Base-by-base conservation (phyloP, 2,329 filamentous ascomycete species). In the Colletotrichum sidae region DNA sequence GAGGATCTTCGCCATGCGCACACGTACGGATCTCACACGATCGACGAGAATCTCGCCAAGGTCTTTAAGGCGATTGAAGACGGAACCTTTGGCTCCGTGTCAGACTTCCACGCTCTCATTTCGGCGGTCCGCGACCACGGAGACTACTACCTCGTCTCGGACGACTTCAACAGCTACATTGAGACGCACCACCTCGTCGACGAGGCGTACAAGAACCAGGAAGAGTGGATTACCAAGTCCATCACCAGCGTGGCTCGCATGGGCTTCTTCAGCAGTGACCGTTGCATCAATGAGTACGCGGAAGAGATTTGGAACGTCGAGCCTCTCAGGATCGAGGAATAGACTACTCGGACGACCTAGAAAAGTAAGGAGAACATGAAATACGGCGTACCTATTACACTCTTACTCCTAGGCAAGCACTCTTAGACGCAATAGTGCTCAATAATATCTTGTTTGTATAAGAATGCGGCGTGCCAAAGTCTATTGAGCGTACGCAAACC, bases 301-400 rank as follows among this genome's bases (percentile, higher is more conserved):
- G 95, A 99, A 78, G 90, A 86, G 69, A 97, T 99, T 77, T 99
- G 96, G 96, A 98, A 98, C 75, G 84, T 97, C 44, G 95, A 98
- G 83, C 94, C 95, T 35, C 77, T 96, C 59, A 79, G 79, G 39
- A 81, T 81, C 37, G 79, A 81, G 47, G 74, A 79, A 35, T 62
- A 57, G 57, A 59, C 62, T 55, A 54, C 55, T 12, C 33, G 34
- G 34, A 47, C 49, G 37, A 44, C 47, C 42, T 34, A 33, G 34
- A 65, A 38, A 65, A n/a, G 47, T 5, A 37, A 42, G 25, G 54
- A 46, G 17, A 33, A 38, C 44, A 35, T 35, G 61, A 42, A 44
- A 13, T 37, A 55, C 38, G 37, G 62, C 35, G 51, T 13, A 41
- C 62, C 46, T 65, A 65, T 25, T 57, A 37, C 35, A 56, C 46